Base-by-base conservation (phyloP, 768 basidiomycete genomes). In the Thelephora aurantiotincta region DNA sequence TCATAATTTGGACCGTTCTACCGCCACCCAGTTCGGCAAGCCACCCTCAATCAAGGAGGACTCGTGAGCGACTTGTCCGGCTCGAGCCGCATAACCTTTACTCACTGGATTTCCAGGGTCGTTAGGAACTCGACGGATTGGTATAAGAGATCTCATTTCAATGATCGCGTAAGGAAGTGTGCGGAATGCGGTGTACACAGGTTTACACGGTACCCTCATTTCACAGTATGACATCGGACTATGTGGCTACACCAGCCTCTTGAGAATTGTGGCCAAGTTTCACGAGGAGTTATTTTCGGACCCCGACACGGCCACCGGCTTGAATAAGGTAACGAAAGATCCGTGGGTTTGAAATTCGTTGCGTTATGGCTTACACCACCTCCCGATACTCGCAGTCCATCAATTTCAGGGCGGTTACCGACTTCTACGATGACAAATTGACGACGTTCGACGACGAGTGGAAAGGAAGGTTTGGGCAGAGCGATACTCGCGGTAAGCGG, bases 1-100 rank as follows among this genome's bases (percentile, higher is more conserved):
- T 60, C 91, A 82, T 65, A 87, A 88, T 58, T 61, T 93, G 49
- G 91, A 96, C 60, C 76, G 86, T 14, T 91, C 88, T 22, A 82
- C 83, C 2, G 81, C 87, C 2, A 90, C 84, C 2, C 83, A 91
- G 59, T 87, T 90, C 59, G 91, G 90, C 3, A 91, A 91, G 62
- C 87, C 89, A 2, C 81, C 80, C 11, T 89, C 87, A 7, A 81
- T 93, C 58, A 82, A 83, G 55, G 89, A 91, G 55, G 87, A 92
- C 58, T 81, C 73, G 79, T 80, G 54, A 46, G 77, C 26, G 26
- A 67, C 7, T 16, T 14, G 9, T 41, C 38, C 14, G 35, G 20
- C 18, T 18, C 20, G 22, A 34, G 3, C 5, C 6, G 12, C 11
- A 23, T 51, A 30, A 34, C 26, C 36, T 23, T 44, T 30, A 30